Conservation (phyloP, 805 yeast genomes). For the Cyberlindnera amylophila region DNA sequence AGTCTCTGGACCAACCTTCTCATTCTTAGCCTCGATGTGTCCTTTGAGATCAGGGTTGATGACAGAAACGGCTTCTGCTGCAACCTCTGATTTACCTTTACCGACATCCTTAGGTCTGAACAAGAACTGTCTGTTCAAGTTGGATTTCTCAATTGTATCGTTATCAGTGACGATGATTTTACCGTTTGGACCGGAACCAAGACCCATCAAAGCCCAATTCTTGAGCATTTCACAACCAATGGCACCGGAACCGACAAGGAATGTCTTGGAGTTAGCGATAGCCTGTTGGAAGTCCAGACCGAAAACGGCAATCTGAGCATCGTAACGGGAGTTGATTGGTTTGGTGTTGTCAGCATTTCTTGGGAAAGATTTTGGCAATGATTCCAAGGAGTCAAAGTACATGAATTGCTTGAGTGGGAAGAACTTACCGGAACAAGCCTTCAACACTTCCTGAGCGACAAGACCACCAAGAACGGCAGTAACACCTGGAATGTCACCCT, state of each 20-base stretch:
- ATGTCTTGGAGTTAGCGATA: conserved; percentile 74
- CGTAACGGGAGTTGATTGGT: conserved; percentile 82
- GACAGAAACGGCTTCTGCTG: conserved; percentile 73
- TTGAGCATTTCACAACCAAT: conserved; percentile 98
- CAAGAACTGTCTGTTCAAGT: conserved; percentile 92
- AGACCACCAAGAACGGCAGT: conserved; percentile 91
- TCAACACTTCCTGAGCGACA: conserved; percentile 93
- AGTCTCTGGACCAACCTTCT: conserved; percentile 92
- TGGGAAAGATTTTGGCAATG: conserved; percentile 65
- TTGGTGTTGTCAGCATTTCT: conserved; percentile 70
- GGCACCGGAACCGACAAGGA: conserved; percentile 96
- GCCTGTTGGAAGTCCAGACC: conserved; percentile 74
- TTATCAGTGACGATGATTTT: conserved; percentile 83
- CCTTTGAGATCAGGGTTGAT: conserved; percentile 86
- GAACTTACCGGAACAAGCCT: conserved; percentile 93
- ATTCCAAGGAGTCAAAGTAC: conserved; percentile 92
- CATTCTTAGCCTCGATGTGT: conserved; percentile 70
- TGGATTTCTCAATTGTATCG: conserved; percentile 93
- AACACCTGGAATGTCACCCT: conserved; percentile 88
- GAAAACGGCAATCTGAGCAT: conserved; percentile 92
- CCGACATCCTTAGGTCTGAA: conserved; percentile 96
- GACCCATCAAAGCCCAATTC: conserved; percentile 96
- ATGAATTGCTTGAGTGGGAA: conserved; percentile 89
- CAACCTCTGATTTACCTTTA: conserved; percentile 81
- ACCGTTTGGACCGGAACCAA: conserved; percentile 90